These are phyloP conservation scores for Aschersonia sp. DNA, from an alignment of 2,329 filamentous ascomycete species.

Conservation along the genomic window DNA sequence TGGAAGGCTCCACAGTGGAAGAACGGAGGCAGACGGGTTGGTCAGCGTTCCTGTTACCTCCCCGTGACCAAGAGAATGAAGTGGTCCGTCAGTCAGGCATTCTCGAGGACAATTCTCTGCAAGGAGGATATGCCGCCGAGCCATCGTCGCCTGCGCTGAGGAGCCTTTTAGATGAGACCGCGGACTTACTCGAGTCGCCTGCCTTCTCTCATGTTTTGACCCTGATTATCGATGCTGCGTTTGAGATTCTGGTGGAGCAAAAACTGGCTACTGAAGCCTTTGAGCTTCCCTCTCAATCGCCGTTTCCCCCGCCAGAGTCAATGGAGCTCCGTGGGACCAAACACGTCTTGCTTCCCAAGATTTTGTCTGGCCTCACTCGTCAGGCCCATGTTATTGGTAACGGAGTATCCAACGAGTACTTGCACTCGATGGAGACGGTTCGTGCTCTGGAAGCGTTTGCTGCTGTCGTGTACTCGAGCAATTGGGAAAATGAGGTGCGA, in stretches of 20 bases:
- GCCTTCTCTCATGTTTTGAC: constrained; percentile 78
- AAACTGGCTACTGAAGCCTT: constrained; percentile 72
- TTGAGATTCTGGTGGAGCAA: constrained; percentile 67
- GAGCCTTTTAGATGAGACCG: constrained; percentile 83
- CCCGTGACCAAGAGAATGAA: constrained; percentile 61
- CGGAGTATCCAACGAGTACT: constrained; percentile 56
- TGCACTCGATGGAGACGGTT: constrained; percentile 62
- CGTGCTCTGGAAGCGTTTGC: constrained; percentile 70
- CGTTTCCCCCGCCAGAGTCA: constrained; percentile 31
- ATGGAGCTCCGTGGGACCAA: constrained; percentile 43
- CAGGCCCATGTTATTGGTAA: constrained; percentile 84
- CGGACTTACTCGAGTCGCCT: constrained; percentile 88
- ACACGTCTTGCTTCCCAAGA: constrained; percentile 60
- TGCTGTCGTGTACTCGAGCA: constrained; percentile 75
- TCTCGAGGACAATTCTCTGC: constrained; percentile 30
- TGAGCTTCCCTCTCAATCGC: constrained; percentile 29
- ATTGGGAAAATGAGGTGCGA: constrained; percentile 55
- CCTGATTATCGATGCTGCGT: constrained; percentile 73
- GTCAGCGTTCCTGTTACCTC: constrained; percentile 74
- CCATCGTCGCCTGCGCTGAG: constrained; percentile 49
- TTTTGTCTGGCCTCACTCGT: constrained; percentile 76
- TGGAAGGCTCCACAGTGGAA: constrained; percentile 50
- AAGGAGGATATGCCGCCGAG: constrained; percentile 18
- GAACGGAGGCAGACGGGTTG: constrained; percentile 42
- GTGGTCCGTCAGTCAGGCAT: constrained; percentile 82